Base-by-base conservation (phyloP, 345 rosid genomes). In the Heritiera fomes region DNA sequence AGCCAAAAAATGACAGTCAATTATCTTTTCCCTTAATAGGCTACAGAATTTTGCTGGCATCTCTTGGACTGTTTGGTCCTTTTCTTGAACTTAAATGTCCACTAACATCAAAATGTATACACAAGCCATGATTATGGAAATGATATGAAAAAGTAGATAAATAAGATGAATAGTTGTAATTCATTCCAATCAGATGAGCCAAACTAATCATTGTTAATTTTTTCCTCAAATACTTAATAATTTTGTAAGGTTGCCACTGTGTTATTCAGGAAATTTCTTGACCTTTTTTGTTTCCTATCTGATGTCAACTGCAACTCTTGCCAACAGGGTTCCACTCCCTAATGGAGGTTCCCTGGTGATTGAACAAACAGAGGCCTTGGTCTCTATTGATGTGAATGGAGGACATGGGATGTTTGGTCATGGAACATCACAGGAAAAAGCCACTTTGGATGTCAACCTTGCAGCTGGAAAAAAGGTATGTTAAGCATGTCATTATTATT, bases 351-450 rank as follows among this genome's bases (percentile, higher is more conserved):
- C 98, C 80, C 79, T 95, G 84, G 96, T 95, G 83, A 95, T 95
- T 85, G 99, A 95, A 87, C 98, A 93, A 86, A 95, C 99, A 0
- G 99, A 95, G 89, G 99, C 99, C 53, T 88, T 95, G 75, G 99
- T 95, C 81, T 92, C 99, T 50, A 89, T 95, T 86, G 99, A 95
- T 85, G 99, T 95, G 77, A 95, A 95, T 82, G 98, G 99, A 8
- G 99, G 99, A 75, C 99, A 93, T 85, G 94, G 92, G 73, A 92
- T 95, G 98, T 84, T 93, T 84, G 93, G 97, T 81, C 93, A 89
- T 82, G 93, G 91, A 68, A 88, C 90, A 80, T 95, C 99, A 77
- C 95, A 92, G 83, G 96, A 92, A 89, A 91, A 87, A 82, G 99
- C 98, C 81, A 88, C 87, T 86, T 86, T 95, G 68, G 99, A 93